phyloP scores from a whole-genome alignment of 1,284 basidiomycete species.

The Lentinula novae-zelandiae region DNA sequence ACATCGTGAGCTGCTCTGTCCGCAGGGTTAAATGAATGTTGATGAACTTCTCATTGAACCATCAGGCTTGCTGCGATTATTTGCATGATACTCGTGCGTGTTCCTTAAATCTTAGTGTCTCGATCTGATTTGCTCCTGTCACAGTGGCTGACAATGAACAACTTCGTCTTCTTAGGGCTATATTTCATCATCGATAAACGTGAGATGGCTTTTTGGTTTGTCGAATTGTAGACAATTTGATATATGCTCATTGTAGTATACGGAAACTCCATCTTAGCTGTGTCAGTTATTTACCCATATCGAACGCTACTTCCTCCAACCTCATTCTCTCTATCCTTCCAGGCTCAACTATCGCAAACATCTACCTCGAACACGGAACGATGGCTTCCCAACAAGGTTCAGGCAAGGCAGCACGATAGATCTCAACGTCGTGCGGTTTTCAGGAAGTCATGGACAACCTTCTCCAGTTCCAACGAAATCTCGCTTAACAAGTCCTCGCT shows the following conservation, averaged over 20 bases:
- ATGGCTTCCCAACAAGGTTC: neutral
- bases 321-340: neutral
- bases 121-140: neutral
- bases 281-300: slow-evolving; percentile 1
- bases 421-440: neutral
- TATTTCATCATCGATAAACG: slow-evolving; percentile 7
- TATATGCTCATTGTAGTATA: neutral
- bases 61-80: slow-evolving; percentile 4
- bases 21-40: neutral
- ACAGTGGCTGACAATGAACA: slow-evolving; percentile 9
- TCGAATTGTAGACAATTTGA: neutral
- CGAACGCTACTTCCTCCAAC: neutral
- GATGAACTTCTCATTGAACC: neutral
- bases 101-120: too few species aligned
- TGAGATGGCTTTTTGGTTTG: neutral
- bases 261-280: slow-evolving; percentile 7
- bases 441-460: neutral
- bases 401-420: neutral
- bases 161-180: slow-evolving; percentile 8
- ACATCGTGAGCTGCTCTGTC: neutral
- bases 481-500: neutral
- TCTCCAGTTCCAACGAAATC: neutral
- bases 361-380: neutral
- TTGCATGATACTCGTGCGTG: slow-evolving; percentile 7
- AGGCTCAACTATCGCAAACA: neutral